A percentile compares a stretch with the other conserved stretches of the same genome.
Conservation (phyloP, 495 filamentous ascomycete genomes). For the Monascus purpureus region DNA sequence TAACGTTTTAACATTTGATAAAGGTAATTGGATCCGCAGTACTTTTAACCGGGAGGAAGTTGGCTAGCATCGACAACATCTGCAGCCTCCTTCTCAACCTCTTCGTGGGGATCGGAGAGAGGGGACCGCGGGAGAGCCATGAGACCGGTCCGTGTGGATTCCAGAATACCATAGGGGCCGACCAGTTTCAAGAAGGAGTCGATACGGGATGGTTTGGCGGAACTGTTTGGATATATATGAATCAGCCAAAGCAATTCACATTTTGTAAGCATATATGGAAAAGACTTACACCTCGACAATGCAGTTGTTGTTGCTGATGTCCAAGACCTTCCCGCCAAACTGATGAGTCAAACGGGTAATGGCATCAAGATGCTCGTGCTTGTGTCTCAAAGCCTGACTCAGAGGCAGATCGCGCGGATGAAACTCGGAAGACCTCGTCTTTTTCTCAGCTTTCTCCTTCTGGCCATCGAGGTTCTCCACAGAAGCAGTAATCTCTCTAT, state of each 20-base stretch:
- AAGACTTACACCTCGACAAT: conserved; percentile 85
- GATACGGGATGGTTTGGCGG: conserved; percentile 84
- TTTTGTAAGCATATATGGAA: background rate
- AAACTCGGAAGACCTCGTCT: conserved; percentile 35
- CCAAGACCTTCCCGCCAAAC: conserved; percentile 91
- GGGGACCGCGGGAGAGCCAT: conserved; percentile 95
- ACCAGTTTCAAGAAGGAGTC: conserved; percentile 97
- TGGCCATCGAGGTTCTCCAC: conserved; percentile 18
- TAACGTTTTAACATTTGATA: too few species aligned
- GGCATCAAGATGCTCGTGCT: conserved; percentile 89
- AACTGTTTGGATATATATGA: conserved; percentile 30
- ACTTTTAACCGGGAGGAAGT: conserved; percentile 84
- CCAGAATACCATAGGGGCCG: conserved; percentile 88
- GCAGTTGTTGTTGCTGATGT: conserved; percentile 96
- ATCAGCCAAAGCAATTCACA: conserved; percentile 4
- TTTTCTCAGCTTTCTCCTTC: conserved; percentile 19
- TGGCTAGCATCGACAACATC: conserved; percentile 87
- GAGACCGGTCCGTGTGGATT: conserved; percentile 84
- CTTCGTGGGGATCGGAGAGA: conserved; percentile 57
- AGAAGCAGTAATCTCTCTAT: conserved; percentile 55
- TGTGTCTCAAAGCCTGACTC: conserved; percentile 82
- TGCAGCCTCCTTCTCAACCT: conserved; percentile 68
- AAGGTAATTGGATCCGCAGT: too few species aligned
- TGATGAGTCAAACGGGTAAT: conserved; percentile 95
- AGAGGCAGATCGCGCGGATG: conserved; percentile 74